These are phyloP conservation scores for Jamesozyma jinghongensis DNA, from an alignment of 805 yeast genomes.

Conservation along the genomic window DNA sequence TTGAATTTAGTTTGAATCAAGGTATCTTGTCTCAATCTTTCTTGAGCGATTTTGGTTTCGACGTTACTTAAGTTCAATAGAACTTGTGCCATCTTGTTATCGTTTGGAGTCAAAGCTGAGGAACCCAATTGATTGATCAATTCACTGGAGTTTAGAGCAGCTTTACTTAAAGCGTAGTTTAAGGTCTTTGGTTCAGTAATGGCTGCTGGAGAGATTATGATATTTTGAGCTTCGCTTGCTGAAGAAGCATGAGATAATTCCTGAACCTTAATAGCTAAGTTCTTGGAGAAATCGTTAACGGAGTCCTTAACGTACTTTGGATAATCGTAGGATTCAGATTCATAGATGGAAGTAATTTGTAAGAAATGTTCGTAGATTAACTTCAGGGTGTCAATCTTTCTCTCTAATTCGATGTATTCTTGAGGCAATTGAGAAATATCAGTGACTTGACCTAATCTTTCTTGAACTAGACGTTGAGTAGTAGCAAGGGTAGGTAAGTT, in stretches of 20 bases:
- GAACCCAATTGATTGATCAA: conserved; percentile 21
- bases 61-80: conserved; percentile 59
- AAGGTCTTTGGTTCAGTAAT: conserved; percentile 63
- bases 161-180: conserved; percentile 73
- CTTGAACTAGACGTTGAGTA: conserved; percentile 71
- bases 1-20: conserved; percentile 63
- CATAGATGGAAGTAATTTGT: conserved; percentile 48
- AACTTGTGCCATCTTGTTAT: conserved; percentile 40
- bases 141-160: conserved; percentile 43
- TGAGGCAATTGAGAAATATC: conserved; percentile 80
- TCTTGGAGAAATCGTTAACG: conserved; percentile 61
- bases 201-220: conserved; percentile 42
- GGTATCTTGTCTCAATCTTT: conserved; percentile 74
- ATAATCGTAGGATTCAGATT: conserved; percentile 73
- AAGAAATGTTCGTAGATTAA: conserved; percentile 52
- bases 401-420: conserved; percentile 69
- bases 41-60: conserved; percentile 69
- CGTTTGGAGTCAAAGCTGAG: conserved; percentile 24
- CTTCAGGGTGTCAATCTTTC: conserved; percentile 63
- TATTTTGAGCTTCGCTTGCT: conserved; percentile 77
- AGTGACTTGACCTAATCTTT: conserved; percentile 66
- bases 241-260: conserved; percentile 63
- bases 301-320: conserved; percentile 68
- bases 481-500: conserved; percentile 69
- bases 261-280: conserved; percentile 52